Evolutionary conservation across 768 basidiomycete genomes (phyloP), one percentile per base, ranked within the genome.

Genomic region (Termitomyces bulborhizus): DNA sequence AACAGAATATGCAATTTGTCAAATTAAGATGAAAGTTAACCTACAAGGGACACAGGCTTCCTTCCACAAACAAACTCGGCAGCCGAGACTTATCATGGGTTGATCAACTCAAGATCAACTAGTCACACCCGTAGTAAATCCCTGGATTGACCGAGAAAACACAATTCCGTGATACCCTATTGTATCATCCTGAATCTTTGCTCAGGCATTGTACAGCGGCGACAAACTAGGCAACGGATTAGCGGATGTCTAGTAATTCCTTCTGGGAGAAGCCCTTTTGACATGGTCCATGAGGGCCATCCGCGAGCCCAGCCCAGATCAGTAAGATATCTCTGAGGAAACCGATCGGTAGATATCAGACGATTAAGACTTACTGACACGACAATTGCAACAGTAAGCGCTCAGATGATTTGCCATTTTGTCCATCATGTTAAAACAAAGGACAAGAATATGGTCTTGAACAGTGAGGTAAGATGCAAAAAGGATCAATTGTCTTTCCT

Each of bases 181-280:
- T 29, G 11, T 5, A 13, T 40, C 18, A 34, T 44, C 31, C 8
- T 43, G 21, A 39, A 49, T 32, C 11, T 13, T 11, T 26, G 11
- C 34, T 11, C 26, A 80, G 76, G 76, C 77, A 16, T 80, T 79
- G 60, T 80, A 80, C 58, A 76, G 77, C 3, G 80, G 81, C 1
- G 80, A 82, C 59, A 81, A 80, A 60, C 68, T 76, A 18, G 83
- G 82, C 11, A 76, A 79, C 55, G 82, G 79, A 16, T 65, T 85
- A 7, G 81, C 81, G 0, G 82, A 84, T 62, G 74, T 84, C 2
- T 59, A 85, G 4, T 6, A 83, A 81, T 59, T 84, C 84, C 0
- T 77, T 75, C 7, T n/a, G n/a, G n/a, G 82, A 76, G 15, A 83
- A 83, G 65, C 71, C 84, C 72, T 83, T 24, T 66, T 82, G 43